Conservation (phyloP, 2,329 filamentous ascomycete genomes). For the Arthrobotrys sinensis region DNA sequence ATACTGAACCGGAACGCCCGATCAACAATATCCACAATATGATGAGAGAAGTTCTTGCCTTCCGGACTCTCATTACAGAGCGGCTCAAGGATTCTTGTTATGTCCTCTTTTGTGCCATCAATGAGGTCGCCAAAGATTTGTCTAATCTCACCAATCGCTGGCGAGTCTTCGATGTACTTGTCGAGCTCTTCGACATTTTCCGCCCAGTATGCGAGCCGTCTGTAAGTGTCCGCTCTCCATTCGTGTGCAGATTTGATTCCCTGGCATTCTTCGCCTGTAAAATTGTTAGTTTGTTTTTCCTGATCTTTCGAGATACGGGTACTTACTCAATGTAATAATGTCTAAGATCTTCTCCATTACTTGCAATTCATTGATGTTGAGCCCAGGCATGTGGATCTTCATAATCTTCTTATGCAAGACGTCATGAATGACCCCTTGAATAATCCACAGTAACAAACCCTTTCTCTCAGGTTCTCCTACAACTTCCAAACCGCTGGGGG, state of each 20-base stretch:
- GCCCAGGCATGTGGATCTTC: constrained; percentile 35
- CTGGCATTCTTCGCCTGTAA: constrained; percentile 38
- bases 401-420: constrained; percentile 43
- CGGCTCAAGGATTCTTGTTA: constrained; percentile 36
- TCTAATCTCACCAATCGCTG: constrained; percentile 22
- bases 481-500: constrained; percentile 30
- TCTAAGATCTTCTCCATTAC: constrained; percentile 42
- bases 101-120: constrained; percentile 26
- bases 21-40: constrained; percentile 48
- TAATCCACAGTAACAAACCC: constrained; percentile 39
- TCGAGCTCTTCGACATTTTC: constrained; percentile 41
- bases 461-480: constrained; percentile 44
- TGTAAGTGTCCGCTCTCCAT: constrained; percentile 53
- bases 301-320: background rate
- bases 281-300: background rate
- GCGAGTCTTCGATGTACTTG: constrained; percentile 25
- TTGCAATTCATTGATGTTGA: constrained; percentile 13
- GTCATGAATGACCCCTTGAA: constrained; percentile 48
- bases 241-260: constrained; percentile 36
- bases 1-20: constrained; percentile 47
- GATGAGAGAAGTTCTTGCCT: constrained; percentile 29
- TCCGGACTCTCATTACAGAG: constrained; percentile 41
- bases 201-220: constrained; percentile 44
- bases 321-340: constrained; percentile 43
- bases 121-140: constrained; percentile 23